Percentiles rank a stretch among this genome's conserved stretches.
These are phyloP conservation scores for Penicillium sp. DNA, from an alignment of 2,329 filamentous ascomycete species.

Conservation along the genomic window DNA sequence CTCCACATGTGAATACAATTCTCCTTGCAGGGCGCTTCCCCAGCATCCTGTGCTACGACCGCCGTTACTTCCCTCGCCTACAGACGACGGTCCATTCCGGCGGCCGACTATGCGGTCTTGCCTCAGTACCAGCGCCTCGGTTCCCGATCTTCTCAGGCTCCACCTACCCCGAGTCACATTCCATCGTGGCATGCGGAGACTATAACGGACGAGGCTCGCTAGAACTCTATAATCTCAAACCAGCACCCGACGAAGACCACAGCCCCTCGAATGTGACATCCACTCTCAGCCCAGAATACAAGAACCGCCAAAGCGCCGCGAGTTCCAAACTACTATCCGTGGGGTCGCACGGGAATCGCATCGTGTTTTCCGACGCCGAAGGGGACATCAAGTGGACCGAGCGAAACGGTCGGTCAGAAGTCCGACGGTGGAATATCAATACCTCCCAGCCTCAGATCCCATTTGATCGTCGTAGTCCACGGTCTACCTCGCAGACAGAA, in stretches of 20 bases:
- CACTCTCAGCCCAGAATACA: constrained; percentile 45
- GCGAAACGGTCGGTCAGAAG: constrained; percentile 64
- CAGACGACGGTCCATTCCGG: constrained; percentile 79
- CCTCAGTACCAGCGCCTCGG: constrained; percentile 58
- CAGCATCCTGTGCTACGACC: constrained; percentile 83
- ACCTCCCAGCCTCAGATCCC: constrained; percentile 28
- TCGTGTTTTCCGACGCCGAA: constrained; percentile 80
- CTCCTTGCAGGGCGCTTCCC: constrained; percentile 87
- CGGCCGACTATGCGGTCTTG: constrained; percentile 70
- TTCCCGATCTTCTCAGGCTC: constrained; percentile 46
- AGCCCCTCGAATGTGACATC: constrained; percentile 27
- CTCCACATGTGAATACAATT: constrained; percentile 68
- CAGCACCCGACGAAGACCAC: constrained; percentile 28
- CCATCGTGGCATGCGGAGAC: constrained; percentile 77
- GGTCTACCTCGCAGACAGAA: constrained; percentile 15
- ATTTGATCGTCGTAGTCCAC: constrained; percentile 12
- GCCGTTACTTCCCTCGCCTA: constrained; percentile 76
- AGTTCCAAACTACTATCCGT: constrained; percentile 78
- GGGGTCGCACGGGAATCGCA: constrained; percentile 72
- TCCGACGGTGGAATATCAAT: constrained; percentile 59
- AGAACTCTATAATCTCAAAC: constrained; percentile 65
- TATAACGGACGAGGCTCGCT: constrained; percentile 90
- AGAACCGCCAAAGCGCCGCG: constrained; percentile 81
- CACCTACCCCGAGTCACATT: constrained; percentile 55
- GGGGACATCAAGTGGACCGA: constrained; percentile 90